Base-by-base conservation (phyloP, 2,329 filamentous ascomycete genomes). In the Fusarium sp. region DNA sequence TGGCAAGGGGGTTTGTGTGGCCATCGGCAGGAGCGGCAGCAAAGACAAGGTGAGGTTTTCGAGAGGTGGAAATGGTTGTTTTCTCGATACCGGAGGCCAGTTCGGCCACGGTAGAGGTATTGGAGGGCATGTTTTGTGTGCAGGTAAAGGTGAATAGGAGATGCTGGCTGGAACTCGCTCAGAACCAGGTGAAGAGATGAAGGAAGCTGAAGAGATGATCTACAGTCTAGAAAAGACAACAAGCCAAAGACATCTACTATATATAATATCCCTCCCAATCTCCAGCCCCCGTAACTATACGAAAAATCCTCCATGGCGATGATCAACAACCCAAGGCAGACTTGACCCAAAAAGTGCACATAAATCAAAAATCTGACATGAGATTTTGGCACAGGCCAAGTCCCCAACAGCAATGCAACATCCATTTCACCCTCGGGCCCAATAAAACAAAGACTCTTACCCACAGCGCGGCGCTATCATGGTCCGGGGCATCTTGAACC, bases 11-110 rank as follows among this genome's bases (percentile, higher is more conserved):
- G 20, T 71, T 62, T 4, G 76, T 79, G 71, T 84, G 82, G 24
- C 82, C 82, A 2, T 80, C 66, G 9, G 70, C 75, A 2, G 78
- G 72, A 12, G 77, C 74, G 5, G 79, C 75, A 1, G 73, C 67
- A 38, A 80, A 78, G 14, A 83, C 60, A 5, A 83, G 69, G 55
- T 80, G 69, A 4, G 81, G 81, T 40, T 77, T 81, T 51, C 55
- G 59, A 12, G 61, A 58, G 20, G 27, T 38, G 36, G 17, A 35
- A 9, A 71, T 29, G 16, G 46, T 53, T 14, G 56, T 56, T 31
- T 67, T 64, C 22, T 65, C 56, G 53, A 68, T 60, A 8, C 53
- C 49, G 42, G 65, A 27, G 42, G 58, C 66, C 49, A 67, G 14
- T 27, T 58, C 60, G 49, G 58, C 44, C 16, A 65, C 44, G 36